Percentiles rank a stretch among this genome's conserved stretches.
Evolutionary conservation across 495 filamentous ascomycete species (phyloP).

Genomic region (Aspergillus cristatus): DNA sequence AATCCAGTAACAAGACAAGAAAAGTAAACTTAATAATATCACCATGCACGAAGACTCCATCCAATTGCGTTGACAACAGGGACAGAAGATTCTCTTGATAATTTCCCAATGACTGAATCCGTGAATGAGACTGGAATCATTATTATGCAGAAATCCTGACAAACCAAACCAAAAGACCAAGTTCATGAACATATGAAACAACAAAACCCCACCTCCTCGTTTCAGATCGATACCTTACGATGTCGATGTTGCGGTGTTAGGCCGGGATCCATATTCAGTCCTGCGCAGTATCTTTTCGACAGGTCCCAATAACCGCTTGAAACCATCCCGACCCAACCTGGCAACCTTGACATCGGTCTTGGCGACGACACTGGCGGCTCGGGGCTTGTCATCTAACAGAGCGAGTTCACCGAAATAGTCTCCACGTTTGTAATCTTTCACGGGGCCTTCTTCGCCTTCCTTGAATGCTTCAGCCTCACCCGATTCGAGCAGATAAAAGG

Average conservation of each 20-base stretch:
- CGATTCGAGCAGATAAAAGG: conserved; percentile 84
- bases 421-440: conserved; percentile 77
- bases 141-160: no score
- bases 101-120: background rate
- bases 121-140: background rate
- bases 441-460: conserved; percentile 47
- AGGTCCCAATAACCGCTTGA: conserved; percentile 85
- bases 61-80: background rate
- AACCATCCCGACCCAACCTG: conserved; percentile 83
- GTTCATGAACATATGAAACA: conserved; percentile 5
- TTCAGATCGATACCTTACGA: conserved; percentile 1
- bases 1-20: background rate
- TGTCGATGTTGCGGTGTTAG: conserved; percentile 5
- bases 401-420: conserved; percentile 97
- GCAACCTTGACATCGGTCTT: conserved; percentile 84
- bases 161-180: no score
- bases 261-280: conserved; percentile 46
- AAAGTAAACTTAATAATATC: background rate
- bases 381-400: conserved; percentile 82
- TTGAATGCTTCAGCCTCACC: conserved; percentile 86
- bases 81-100: background rate
- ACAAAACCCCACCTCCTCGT: no score
- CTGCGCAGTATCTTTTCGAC: conserved; percentile 93
- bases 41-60: background rate
- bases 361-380: conserved; percentile 82